Evolutionary conservation across 2,329 filamentous ascomycete genomes (phyloP).

Genomic region (Pestalotiopsis sp.): DNA sequence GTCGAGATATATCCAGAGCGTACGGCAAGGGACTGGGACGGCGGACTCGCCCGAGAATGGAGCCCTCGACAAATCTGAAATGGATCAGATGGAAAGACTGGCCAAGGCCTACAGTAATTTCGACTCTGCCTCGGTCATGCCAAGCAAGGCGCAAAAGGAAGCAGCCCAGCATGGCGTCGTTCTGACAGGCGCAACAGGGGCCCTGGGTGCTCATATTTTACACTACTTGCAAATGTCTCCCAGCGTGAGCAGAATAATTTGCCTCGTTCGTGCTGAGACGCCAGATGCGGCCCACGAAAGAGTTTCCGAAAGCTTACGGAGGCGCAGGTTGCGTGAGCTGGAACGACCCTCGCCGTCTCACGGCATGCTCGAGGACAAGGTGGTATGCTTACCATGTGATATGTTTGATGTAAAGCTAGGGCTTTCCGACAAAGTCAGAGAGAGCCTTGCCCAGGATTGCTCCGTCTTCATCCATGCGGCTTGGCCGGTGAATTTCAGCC

Average conservation of each 20-base stretch:
- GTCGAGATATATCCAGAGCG: conserved; percentile 23
- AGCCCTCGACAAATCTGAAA: conserved; percentile 16
- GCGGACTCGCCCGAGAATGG: background rate
- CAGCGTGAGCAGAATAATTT: conserved; percentile 51
- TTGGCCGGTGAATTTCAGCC: conserved; percentile 68
- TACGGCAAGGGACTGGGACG: conserved; percentile 3
- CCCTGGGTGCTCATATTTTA: conserved; percentile 53
- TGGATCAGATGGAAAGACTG: conserved; percentile 29
- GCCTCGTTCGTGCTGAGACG: conserved; percentile 55
- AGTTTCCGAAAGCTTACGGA: conserved; percentile 44
- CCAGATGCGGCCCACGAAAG: conserved; percentile 43
- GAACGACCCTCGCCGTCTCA: background rate
- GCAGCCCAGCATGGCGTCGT: conserved; percentile 21
- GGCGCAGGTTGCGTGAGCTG: conserved; percentile 25
- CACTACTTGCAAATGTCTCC: conserved; percentile 41
- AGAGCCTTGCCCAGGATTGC: conserved; percentile 41
- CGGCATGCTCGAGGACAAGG: conserved; percentile 31
- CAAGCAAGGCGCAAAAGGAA: background rate
- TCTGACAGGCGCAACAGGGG: conserved; percentile 31
- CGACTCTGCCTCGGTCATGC: conserved; percentile 14
- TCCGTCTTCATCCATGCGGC: conserved; percentile 64
- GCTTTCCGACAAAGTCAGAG: conserved; percentile 43
- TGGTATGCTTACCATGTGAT: conserved; percentile 49
- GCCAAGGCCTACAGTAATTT: conserved; percentile 30
- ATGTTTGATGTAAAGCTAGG: conserved; percentile 53